Evolutionary conservation across 257 asterid species (phyloP), one percentile per base, ranked within the genome.

Genomic region (Solanum appendiculatum): DNA sequence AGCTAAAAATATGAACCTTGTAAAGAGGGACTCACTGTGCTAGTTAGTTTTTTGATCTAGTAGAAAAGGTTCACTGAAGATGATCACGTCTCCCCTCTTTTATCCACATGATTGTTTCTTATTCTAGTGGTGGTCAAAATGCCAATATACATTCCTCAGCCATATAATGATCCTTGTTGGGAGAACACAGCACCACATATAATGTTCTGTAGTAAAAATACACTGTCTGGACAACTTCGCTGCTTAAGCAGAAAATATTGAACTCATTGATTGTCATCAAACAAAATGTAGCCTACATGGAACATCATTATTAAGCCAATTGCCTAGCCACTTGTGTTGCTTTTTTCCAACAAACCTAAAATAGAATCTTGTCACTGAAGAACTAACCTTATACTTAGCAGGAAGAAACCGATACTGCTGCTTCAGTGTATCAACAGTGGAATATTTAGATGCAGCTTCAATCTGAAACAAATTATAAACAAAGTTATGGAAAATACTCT

Each of bases 391-490:
- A 91, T 93, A 81, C 89, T 94, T 95, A 51, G 98, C 98, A 83
- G 99, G 98, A 88, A 95, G 89, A 88, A 96, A 95, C 72, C 91
- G 80, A 91, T 91, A 95, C 82, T 95, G 98, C 85, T 96, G 98
- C 91, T 93, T 96, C 83, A 96, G 89, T 2, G 99, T 95, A 89
- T 97, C 98, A 37, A 97, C 99, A 3, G 99, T 97, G 48, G 99
- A 94, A 89, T 95, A 97, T 83, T 97, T 97, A 12, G 97, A 88
- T 68, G 96, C 91, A 86, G 95, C 96, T 94, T 97, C 99, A 84
- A 97, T 95, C 99, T 97, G 92, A 54, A 88, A 88, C 42, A 33
- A 88, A 87, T 68, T 40, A 73, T 21, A 80, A 73, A 64, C 48
- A 10, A 31, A 74, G 86, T 68, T 82, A 44, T 33, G 6, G 15